phyloP scores from a whole-genome alignment of 176 grass and related monocot species.

The Aegilops bicornis region DNA sequence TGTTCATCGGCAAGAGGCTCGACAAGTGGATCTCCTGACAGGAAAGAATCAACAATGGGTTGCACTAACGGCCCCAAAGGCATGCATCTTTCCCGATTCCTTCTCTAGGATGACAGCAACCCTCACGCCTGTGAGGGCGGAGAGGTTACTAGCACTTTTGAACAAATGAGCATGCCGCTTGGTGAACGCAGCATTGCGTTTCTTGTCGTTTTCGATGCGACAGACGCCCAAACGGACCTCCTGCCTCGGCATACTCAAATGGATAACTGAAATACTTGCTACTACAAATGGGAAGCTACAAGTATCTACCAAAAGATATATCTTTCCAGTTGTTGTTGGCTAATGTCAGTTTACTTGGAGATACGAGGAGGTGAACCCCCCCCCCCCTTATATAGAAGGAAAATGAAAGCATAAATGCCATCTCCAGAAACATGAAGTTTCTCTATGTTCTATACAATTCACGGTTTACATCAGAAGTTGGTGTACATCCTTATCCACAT shows the following conservation, averaged over 20 bases:
- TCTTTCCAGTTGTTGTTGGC: no score
- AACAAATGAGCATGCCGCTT: background rate
- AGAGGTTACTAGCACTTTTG: background rate
- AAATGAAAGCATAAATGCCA: no score
- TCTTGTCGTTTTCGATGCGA: background rate
- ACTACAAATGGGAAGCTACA: background rate
- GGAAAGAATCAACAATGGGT: background rate
- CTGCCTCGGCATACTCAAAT: background rate
- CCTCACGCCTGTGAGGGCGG: background rate
- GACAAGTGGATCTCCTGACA: background rate
- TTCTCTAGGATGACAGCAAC: background rate
- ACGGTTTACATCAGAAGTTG: no score
- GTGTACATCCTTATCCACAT: background rate
- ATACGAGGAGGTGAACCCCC: no score
- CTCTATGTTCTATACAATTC: no score
- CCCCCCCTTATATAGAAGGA: no score
- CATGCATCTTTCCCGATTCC: background rate
- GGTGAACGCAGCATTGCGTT: background rate
- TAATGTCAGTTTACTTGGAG: no score
- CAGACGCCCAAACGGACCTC: background rate
- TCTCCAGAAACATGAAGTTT: no score
- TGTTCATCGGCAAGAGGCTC: no score
- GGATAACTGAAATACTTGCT: background rate
- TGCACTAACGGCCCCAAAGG: background rate
- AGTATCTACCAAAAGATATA: background rate